A percentile compares a stretch with the other conserved stretches of the same genome.
Conservation (phyloP, 331 rosid species). For the Telfairia occidentalis region DNA sequence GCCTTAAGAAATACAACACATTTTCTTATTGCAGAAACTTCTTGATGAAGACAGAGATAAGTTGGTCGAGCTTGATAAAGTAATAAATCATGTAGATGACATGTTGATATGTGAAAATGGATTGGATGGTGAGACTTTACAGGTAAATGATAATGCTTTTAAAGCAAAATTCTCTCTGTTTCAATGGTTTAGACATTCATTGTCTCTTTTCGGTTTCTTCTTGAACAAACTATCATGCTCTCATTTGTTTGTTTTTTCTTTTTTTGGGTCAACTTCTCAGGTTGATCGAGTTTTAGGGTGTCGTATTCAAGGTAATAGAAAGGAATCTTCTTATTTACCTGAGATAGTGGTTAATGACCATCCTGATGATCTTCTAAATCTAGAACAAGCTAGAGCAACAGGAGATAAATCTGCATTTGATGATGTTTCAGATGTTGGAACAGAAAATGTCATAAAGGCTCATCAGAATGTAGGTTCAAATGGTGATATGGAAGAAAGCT, state of each 20-base stretch:
- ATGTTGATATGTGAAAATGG: conserved; percentile 27
- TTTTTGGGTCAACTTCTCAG: conserved; percentile 33
- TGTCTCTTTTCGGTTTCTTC: conserved; percentile 5
- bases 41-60: conserved; percentile 33
- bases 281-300: conserved; percentile 95
- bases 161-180: neutral
- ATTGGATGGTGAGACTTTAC: conserved; percentile 43
- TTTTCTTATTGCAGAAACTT: conserved; percentile 43
- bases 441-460: conserved; percentile 36
- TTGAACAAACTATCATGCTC: conserved; percentile 17
- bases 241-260: conserved; percentile 15
- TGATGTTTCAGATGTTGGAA: conserved; percentile 41
- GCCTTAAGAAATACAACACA: neutral
- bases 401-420: conserved; percentile 45
- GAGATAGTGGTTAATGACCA: conserved; percentile 35
- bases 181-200: neutral
- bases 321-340: conserved; percentile 30
- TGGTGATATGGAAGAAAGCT: conserved; percentile 40
- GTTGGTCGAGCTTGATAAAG: conserved; percentile 32
- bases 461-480: conserved; percentile 31
- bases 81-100: conserved; percentile 27
- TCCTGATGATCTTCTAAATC: conserved; percentile 36
- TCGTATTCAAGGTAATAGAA: conserved; percentile 48
- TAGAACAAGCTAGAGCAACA: conserved; percentile 36
- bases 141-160: conserved; percentile 37